Evolutionary conservation across 2,329 filamentous ascomycete species (phyloP).

Genomic region (Fusarium nygamai): DNA sequence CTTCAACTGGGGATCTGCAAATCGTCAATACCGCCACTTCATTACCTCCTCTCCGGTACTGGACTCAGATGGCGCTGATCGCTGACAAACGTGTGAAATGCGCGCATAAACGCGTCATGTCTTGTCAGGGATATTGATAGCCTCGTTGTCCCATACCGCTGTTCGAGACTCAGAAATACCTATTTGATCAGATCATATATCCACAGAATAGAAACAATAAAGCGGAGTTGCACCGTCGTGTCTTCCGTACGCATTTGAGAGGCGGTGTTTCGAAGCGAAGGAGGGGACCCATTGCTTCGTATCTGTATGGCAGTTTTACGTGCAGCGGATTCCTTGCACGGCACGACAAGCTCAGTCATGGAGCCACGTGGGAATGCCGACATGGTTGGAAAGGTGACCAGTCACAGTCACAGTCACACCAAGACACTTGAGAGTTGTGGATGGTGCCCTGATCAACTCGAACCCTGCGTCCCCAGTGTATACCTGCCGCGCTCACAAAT

Average conservation of each 20-base stretch:
- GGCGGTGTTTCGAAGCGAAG: constrained; percentile 8
- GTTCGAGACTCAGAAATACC: neutral
- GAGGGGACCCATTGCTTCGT: neutral
- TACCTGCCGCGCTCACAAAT: constrained; percentile 7
- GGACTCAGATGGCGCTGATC: constrained; percentile 4
- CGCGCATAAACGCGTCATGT: neutral
- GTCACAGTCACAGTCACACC: constrained; percentile 20
- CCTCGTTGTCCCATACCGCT: neutral
- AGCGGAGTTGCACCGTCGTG: neutral
- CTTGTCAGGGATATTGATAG: neutral
- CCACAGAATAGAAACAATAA: neutral
- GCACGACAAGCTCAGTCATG: constrained; percentile 31
- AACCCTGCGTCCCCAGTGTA: neutral
- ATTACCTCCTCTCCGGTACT: neutral
- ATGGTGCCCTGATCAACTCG: neutral
- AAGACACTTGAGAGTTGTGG: neutral
- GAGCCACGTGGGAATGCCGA: constrained; percentile 42
- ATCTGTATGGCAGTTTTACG: constrained; percentile 33
- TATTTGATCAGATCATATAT: constrained; percentile 17
- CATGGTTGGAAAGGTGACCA: constrained; percentile 37
- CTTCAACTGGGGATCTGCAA: constrained; percentile 1
- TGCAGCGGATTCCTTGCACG: constrained; percentile 23
- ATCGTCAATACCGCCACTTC: constrained; percentile 11
- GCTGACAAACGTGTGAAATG: neutral
- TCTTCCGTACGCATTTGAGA: neutral